A percentile compares a stretch with the other conserved stretches of the same genome.
These are phyloP conservation scores for Colletotrichum acutatum DNA, from an alignment of 2,329 filamentous ascomycete genomes.

Conservation along the genomic window DNA sequence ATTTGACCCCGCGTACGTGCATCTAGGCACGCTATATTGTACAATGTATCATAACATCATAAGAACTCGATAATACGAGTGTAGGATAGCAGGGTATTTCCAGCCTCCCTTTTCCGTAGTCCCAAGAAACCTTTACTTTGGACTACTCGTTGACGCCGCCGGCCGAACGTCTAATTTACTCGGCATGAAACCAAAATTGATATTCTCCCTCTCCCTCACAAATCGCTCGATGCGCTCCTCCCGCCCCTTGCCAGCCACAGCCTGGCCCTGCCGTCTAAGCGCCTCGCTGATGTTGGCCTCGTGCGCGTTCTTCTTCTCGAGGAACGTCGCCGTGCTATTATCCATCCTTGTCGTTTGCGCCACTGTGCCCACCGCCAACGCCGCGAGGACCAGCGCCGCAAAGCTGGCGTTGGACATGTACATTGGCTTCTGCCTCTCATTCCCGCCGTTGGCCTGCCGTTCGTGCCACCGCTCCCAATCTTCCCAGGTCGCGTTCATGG, in stretches of 20 bases:
- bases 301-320: constrained; percentile 75
- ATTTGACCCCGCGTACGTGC: neutral
- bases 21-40: constrained; percentile 17
- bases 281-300: constrained; percentile 73
- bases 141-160: constrained; percentile 1
- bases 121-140: constrained; percentile 1
- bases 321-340: constrained; percentile 67
- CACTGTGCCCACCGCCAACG: constrained; percentile 74
- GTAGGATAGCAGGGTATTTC: neutral
- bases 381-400: constrained; percentile 73
- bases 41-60: constrained; percentile 28
- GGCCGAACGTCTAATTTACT: constrained; percentile 18
- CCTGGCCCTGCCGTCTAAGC: constrained; percentile 62
- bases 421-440: constrained; percentile 62
- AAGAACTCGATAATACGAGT: constrained; percentile 17
- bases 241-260: constrained; percentile 62
- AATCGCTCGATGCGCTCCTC: constrained; percentile 82
- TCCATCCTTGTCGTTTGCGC: constrained; percentile 78
- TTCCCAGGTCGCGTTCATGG: constrained; percentile 92
- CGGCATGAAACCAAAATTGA: constrained; percentile 46
- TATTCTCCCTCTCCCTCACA: constrained; percentile 74
- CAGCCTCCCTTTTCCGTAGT: neutral
- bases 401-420: constrained; percentile 86
- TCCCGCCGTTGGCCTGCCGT: constrained; percentile 56
- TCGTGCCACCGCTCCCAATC: constrained; percentile 91